Percentiles rank a stretch among this genome's conserved stretches.
phyloP scores from a whole-genome alignment of 805 yeast species.

The Starmerella apis region DNA sequence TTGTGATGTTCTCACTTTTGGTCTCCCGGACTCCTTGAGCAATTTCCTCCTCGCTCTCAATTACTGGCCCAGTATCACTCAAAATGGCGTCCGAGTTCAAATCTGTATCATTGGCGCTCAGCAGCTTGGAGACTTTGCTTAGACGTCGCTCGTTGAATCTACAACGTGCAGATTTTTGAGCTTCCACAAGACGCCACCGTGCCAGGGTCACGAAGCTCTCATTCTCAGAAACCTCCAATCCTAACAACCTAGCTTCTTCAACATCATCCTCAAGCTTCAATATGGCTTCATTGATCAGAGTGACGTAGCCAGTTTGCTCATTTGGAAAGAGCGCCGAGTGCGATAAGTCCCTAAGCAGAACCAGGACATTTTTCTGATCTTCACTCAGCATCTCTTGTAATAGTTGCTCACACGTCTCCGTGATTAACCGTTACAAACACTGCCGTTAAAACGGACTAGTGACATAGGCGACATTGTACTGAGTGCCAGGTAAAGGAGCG shows the following conservation, averaged over 20 bases:
- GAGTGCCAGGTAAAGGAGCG: no score
- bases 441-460: no score
- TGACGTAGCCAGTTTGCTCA: constrained; percentile 11
- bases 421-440: no score
- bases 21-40: constrained; percentile 17
- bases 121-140: neutral
- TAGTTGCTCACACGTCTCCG: neutral
- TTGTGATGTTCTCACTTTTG: constrained; percentile 27
- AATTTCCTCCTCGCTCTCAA: constrained; percentile 6
- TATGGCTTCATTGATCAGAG: constrained; percentile 12
- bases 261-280: constrained; percentile 16
- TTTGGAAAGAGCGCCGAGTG: constrained; percentile 2
- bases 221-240: neutral
- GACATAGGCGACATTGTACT: no score
- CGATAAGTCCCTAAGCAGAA: constrained; percentile 12
- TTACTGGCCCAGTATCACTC: neutral
- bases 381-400: constrained; percentile 8
- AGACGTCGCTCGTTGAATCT: neutral
- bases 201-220: constrained; percentile 13
- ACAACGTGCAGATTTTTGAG: constrained; percentile 18
- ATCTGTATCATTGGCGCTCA: neutral
- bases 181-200: constrained; percentile 21
- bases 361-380: constrained; percentile 10
- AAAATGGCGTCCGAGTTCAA: neutral
- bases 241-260: constrained; percentile 13